phyloP scores from a whole-genome alignment of 1,139 yeast species.

The Waltiozyma solani region DNA sequence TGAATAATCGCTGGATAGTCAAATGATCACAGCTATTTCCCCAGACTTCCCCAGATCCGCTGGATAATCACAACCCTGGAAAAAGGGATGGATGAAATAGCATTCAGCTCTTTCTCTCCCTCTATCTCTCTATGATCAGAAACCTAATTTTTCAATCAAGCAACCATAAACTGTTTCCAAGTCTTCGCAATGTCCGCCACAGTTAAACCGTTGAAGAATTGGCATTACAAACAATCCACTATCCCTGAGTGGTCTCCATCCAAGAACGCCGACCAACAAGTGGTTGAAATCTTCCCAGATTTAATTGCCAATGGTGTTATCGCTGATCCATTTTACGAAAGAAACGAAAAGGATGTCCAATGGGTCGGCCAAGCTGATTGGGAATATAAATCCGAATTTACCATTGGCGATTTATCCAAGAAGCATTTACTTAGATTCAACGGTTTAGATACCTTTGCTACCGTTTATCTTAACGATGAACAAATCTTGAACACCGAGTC shows the following conservation, averaged over 20 bases:
- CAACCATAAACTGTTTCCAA: too few species aligned
- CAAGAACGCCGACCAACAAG: neutral
- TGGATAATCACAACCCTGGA: too few species aligned
- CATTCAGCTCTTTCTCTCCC: too few species aligned
- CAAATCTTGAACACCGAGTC: constrained; percentile 6
- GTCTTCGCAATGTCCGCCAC: neutral
- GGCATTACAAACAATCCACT: neutral
- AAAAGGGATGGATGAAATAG: too few species aligned
- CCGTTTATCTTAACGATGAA: constrained; percentile 8
- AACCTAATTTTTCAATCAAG: too few species aligned
- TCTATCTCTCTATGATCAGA: too few species aligned
- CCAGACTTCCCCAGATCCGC: too few species aligned
- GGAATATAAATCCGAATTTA: constrained; percentile 8
- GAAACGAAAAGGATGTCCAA: constrained; percentile 8
- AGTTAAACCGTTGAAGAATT: neutral
- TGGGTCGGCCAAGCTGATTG: constrained; percentile 11
- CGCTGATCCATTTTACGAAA: constrained; percentile 8
- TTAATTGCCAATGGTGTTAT: constrained; percentile 8
- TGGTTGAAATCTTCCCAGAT: constrained; percentile 12
- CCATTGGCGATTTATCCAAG: neutral
- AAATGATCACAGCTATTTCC: too few species aligned
- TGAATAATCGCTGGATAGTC: too few species aligned
- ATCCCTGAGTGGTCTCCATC: neutral
- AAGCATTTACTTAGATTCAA: constrained; percentile 6
- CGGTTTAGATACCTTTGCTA: constrained; percentile 11